Conservation (phyloP, 441 rosid genomes). For the California macrophylla region DNA sequence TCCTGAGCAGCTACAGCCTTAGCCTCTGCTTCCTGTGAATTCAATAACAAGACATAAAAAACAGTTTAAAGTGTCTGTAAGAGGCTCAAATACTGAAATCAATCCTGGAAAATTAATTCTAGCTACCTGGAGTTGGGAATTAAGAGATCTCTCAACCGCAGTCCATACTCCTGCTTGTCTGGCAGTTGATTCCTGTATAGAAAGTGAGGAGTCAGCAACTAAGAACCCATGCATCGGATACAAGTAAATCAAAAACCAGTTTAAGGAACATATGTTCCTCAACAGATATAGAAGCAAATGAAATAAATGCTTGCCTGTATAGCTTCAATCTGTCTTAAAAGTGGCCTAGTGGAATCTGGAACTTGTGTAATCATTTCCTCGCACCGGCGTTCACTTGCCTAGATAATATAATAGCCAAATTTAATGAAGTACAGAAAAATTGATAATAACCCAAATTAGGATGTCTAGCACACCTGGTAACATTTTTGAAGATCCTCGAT, state of each 20-base stretch:
- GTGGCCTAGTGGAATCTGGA: slow-evolving; percentile 96
- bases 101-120: slow-evolving; percentile 12
- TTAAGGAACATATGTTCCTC: slow-evolving; percentile 2
- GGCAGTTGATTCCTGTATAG: slow-evolving; percentile 67
- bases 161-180: slow-evolving; percentile 91
- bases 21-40: slow-evolving; percentile 79
- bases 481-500: slow-evolving; percentile 83
- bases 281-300: slow-evolving; percentile 5
- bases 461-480: slow-evolving; percentile 54
- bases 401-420: slow-evolving; percentile 2
- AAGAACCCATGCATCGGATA: not conserved
- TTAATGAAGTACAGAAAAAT: slow-evolving; percentile 7
- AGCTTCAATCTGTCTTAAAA: slow-evolving; percentile 91
- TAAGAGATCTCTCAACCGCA: slow-evolving; percentile 85
- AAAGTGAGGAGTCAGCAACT: slow-evolving; percentile 16
- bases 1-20: slow-evolving; percentile 89
- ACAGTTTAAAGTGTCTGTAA: slow-evolving; percentile 8
- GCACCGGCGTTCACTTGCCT: slow-evolving; percentile 97
- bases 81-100: slow-evolving; percentile 6
- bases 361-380: slow-evolving; percentile 94
- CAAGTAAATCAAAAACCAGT: slow-evolving; percentile 4
- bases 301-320: slow-evolving; percentile 58
- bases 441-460: not conserved
- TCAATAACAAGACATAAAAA: slow-evolving; percentile 18
- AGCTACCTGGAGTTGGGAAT: slow-evolving; percentile 72